Percentiles rank a stretch among this genome's conserved stretches.
Evolutionary conservation across 163 green algal genomes (phyloP).

Genomic region (Scenedesmus sp.): DNA sequence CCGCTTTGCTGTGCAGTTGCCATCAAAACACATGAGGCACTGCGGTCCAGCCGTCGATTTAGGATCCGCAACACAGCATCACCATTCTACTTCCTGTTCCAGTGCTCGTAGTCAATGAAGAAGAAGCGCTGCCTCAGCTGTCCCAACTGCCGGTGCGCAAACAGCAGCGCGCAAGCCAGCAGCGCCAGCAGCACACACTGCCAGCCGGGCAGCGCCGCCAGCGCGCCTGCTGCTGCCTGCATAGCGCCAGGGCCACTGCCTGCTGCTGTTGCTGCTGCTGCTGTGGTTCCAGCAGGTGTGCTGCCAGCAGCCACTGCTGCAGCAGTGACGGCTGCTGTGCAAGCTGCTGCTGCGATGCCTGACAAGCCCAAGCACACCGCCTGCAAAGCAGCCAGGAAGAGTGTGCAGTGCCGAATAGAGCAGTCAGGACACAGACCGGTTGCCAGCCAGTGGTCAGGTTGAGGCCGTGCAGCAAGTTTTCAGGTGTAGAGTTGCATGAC

Average conservation of each 20-base stretch:
- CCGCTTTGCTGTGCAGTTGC: no score
- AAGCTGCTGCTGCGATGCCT: constrained; percentile 15
- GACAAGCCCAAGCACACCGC: neutral
- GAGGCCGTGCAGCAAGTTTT: neutral
- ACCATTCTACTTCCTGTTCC: neutral
- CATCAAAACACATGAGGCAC: no score
- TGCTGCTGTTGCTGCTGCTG: neutral
- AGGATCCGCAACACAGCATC: neutral
- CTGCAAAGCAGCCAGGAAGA: neutral
- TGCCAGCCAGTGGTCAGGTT: neutral
- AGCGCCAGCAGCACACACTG: neutral
- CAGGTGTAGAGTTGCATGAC: no score
- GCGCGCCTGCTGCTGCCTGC: neutral
- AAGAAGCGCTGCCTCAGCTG: constrained; percentile 33
- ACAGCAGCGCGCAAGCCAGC: constrained; percentile 5
- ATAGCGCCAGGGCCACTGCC: neutral
- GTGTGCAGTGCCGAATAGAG: neutral
- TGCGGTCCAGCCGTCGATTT: neutral
- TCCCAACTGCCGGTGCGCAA: neutral
- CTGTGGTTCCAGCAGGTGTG: neutral
- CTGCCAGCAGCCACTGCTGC: neutral
- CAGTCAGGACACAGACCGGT: neutral
- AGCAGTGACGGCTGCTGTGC: constrained; percentile 8
- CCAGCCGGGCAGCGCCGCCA: constrained; percentile 16
- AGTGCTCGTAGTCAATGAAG: constrained; percentile 50